Percentiles rank a stretch among this genome's conserved stretches.
phyloP scores from a whole-genome alignment of 495 filamentous ascomycete genomes.

The Chaetomium tenue region DNA sequence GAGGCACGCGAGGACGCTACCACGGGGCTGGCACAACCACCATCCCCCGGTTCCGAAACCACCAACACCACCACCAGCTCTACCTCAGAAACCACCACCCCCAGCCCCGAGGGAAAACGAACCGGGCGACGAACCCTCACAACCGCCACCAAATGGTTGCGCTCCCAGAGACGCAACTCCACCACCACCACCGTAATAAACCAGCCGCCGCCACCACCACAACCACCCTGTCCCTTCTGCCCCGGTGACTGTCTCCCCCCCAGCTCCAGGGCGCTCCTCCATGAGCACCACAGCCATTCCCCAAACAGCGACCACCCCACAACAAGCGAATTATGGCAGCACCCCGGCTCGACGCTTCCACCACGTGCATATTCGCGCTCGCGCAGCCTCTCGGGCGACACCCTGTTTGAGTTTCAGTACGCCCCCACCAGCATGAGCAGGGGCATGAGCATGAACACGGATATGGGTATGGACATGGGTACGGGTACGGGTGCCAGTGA shows the following conservation, averaged over 20 bases:
- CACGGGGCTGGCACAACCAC: not conserved
- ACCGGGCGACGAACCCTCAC: not conserved
- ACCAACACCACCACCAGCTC: not conserved
- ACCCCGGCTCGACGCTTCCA: not conserved
- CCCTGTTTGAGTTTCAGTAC: not conserved
- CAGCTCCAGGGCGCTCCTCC: too few relatives aligned
- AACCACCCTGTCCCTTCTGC: not conserved
- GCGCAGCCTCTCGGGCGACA: not conserved
- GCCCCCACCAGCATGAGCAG: too few relatives aligned
- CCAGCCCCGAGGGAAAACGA: too few relatives aligned
- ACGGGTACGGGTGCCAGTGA: too few relatives aligned
- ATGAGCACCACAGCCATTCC: not conserved
- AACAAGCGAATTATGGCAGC: not conserved
- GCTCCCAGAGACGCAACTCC: too few relatives aligned
- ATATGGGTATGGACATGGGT: too few relatives aligned
- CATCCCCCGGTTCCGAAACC: not conserved
- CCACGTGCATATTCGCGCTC: not conserved
- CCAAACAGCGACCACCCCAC: not conserved
- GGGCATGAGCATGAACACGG: too few relatives aligned
- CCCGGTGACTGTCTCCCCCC: not conserved
- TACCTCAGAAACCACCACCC: not conserved
- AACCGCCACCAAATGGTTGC: not conserved
- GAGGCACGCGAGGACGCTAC: not conserved
- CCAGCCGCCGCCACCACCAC: not conserved
- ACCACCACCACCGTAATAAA: not conserved